Evolutionary conservation across 768 basidiomycete species (phyloP).

Genomic region (Crepidotus variabilis): DNA sequence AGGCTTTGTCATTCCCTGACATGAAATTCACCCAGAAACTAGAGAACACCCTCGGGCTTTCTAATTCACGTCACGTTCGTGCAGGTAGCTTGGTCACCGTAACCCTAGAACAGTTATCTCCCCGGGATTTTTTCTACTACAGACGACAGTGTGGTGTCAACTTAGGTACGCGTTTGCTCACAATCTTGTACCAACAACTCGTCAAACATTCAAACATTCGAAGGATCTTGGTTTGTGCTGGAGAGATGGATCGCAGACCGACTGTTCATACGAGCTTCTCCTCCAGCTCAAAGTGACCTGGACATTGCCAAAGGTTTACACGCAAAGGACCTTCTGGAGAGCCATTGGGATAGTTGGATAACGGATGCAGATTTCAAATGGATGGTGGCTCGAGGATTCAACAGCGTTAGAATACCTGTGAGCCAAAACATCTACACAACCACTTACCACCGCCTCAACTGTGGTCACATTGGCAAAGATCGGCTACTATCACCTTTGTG

Average conservation of each 20-base stretch:
- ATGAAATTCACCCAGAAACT: constrained; percentile 32
- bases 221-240: constrained; percentile 77
- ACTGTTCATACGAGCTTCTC: constrained; percentile 50
- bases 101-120: neutral
- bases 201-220: neutral
- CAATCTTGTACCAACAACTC: neutral
- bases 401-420: constrained; percentile 56
- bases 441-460: neutral
- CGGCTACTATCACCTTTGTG: constrained; percentile 67
- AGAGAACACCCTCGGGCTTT: constrained; percentile 36
- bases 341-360: constrained; percentile 77
- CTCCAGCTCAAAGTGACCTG: constrained; percentile 62
- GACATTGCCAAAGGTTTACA: constrained; percentile 64
- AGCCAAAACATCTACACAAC: constrained; percentile 29
- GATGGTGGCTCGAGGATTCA: constrained; percentile 54
- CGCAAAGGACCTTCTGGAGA: constrained; percentile 43
- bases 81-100: neutral
- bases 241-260: constrained; percentile 70
- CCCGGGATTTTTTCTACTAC: neutral
- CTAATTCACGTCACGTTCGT: constrained; percentile 32
- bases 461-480: constrained; percentile 37
- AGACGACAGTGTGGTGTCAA: neutral
- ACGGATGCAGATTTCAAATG: constrained; percentile 61
- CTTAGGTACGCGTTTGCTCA: neutral
- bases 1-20: neutral